Evolutionary conservation across 257 asterid genomes (phyloP), one percentile per base, ranked within the genome.

Genomic region (Scutellaria baicalensis): DNA sequence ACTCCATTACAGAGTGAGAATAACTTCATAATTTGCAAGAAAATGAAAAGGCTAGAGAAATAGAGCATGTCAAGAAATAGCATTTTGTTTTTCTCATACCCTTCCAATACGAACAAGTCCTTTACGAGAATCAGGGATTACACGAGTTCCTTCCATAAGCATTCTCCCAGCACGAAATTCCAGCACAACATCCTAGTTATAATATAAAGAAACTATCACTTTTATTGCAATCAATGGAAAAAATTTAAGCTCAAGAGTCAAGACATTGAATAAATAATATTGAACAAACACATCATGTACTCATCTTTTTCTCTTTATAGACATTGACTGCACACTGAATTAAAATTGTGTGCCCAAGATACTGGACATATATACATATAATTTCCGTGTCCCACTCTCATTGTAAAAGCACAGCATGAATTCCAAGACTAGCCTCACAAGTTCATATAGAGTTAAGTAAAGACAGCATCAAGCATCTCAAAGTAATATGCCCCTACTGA

Each of bases 81-180:
- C 43, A 9, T 23, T 44, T 9, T 52, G 50, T 31, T 51, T 63
- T 11, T 9, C 16, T 43, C 11, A 57, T 88, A 94, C 99, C 97
- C 88, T 88, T 83, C 97, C 97, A 17, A 94, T 77, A 54, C 90
- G 92, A 80, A 89, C 79, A 67, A 94, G 92, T 72, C 97, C 99
- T 87, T 88, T 91, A 33, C 96, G 97, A 10, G 96, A 73, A 79
- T 94, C 97, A 16, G 97, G 89, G 72, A 86, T 44, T 56, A 91
- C 99, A 23, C 85, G 83, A 63, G 84, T 80, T 79, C 97, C 96
- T 42, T 89, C 89, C 90, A 88, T 64, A 57, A 70, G 85, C 99
- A 94, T 91, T 86, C 86, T 94, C 56, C 99, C 99, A n/a, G 97
- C 97, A 56, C 95, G 96, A 69, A 94, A 94, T 78, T 91, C 96